Conservation (phyloP, 78 protist species). For the Dictyostelium intermedium region DNA sequence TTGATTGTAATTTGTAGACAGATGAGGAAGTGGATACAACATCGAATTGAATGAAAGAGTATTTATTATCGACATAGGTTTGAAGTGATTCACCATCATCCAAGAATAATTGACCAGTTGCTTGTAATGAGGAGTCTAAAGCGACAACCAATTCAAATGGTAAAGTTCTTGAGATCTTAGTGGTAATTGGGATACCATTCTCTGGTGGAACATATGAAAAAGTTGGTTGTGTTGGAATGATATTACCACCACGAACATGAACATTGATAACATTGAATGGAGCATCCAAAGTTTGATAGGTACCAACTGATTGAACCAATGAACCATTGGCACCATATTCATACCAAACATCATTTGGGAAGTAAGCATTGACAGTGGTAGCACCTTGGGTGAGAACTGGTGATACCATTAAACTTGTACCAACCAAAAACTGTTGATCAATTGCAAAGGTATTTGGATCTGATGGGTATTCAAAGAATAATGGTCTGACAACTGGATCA, state of each 20-base stretch:
- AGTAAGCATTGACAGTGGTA: slow-evolving; percentile 67
- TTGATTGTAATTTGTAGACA: slow-evolving; percentile 1
- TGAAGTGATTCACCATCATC: slow-evolving; percentile 47
- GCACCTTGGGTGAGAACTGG: slow-evolving; percentile 85
- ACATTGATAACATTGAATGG: slow-evolving; percentile 62
- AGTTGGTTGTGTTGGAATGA: slow-evolving; percentile 71
- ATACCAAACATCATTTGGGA: slow-evolving; percentile 85
- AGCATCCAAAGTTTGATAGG: slow-evolving; percentile 14
- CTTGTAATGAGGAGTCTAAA: not conserved
- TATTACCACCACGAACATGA: slow-evolving; percentile 67
- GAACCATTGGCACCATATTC: slow-evolving; percentile 41
- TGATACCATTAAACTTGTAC: slow-evolving; percentile 75
- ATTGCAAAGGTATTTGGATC: slow-evolving; percentile 62
- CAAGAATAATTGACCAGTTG: slow-evolving; percentile 39
- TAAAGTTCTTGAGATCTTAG: slow-evolving; percentile 13
- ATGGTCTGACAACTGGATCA: slow-evolving; percentile 78
- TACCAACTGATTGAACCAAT: not conserved
- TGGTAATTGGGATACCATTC: slow-evolving; percentile 39
- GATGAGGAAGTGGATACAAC: not conserved
- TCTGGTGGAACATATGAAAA: not conserved
- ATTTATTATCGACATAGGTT: not conserved
- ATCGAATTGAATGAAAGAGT: not conserved
- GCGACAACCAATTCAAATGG: slow-evolving; percentile 47
- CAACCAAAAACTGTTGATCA: slow-evolving; percentile 86
- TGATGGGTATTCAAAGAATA: slow-evolving; percentile 79